phyloP scores from a whole-genome alignment of 495 filamentous ascomycete genomes.

The Neurospora pannonica region DNA sequence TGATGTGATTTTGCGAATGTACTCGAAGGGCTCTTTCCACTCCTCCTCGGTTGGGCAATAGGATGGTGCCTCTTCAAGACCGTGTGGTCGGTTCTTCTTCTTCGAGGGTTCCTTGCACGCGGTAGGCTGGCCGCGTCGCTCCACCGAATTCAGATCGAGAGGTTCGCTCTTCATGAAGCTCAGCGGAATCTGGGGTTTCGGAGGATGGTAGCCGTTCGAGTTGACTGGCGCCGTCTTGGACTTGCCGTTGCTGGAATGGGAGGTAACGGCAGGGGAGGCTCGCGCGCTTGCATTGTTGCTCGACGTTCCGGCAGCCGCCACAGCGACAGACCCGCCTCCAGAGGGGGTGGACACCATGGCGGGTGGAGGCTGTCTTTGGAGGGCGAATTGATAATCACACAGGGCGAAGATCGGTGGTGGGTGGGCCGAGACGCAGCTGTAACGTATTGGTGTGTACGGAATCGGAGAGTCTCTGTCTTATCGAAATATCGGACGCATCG shows the following conservation, averaged over 20 bases:
- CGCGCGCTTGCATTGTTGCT: conserved; percentile 35
- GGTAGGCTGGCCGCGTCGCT: conserved; percentile 73
- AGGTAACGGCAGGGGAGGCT: conserved; percentile 37
- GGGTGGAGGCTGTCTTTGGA: conserved; percentile 3
- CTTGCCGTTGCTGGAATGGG: conserved; percentile 29
- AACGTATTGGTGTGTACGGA: background rate
- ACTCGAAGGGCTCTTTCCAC: conserved; percentile 87
- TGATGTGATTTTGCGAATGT: conserved; percentile 78
- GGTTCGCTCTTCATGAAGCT: conserved; percentile 47
- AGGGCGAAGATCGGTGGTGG: conserved; percentile 1
- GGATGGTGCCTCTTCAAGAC: conserved; percentile 81
- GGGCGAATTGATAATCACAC: background rate
- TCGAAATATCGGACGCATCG: background rate
- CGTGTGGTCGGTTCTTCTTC: conserved; percentile 66
- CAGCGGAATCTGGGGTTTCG: conserved; percentile 37
- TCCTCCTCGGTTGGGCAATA: conserved; percentile 88
- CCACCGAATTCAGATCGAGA: conserved; percentile 82
- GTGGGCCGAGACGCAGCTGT: background rate
- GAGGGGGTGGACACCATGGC: conserved; percentile 34
- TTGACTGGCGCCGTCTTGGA: conserved; percentile 33
- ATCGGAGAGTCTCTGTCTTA: background rate
- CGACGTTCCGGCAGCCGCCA: conserved; percentile 17
- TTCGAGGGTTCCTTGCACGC: conserved; percentile 67
- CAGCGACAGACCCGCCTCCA: conserved; percentile 24
- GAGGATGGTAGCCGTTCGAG: conserved; percentile 44